Evolutionary conservation across 2,329 filamentous ascomycete species (phyloP), one percentile per base, ranked within the genome.

Genomic region (Neocatenulostroma microsporum): DNA sequence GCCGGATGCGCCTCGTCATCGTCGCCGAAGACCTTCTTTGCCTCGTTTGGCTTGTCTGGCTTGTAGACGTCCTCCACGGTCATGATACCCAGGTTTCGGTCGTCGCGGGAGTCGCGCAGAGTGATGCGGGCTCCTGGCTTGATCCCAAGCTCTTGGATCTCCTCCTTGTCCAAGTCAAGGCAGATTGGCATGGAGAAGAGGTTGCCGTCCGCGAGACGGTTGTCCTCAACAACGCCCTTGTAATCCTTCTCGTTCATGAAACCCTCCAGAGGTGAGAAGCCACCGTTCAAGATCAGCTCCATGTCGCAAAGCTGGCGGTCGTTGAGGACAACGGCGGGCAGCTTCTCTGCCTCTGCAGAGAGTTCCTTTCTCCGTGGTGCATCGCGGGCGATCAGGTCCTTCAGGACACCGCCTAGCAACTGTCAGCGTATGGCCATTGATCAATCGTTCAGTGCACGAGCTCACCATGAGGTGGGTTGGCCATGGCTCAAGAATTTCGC

Each of bases 231-330:
- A 47, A 98, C 91, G 47, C 84, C 80, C 66, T 94, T 83, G 73
- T 94, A 98, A 67, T 98, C 91, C 68, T 86, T 82, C 73, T 98
- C 80, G 64, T 78, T 94, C 83, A 98, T 82, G 73, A 98, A 98
- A 57, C 88, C 91, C 78, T 98, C 89, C 26, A 98, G 78, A 41
- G 91, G 91, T 48, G 88, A 95, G 72, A 98, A 98, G 49, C 91
- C 91, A 62, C 91, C 91, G 65, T 87, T 96, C 64, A 98, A 80
- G 58, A 98, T 87, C 66, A 98, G 69, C 69, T 98, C 91, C 51
- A 98, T 75, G 74, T 98, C 91, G 68, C 91, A 98, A 33, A 98
- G 80, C 68, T 98, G 91, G 57, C 91, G 81, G 74, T 98, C 91
- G 34, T 77, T 83, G 50, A 98, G 79, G 42, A 82, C 69, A 51